Evolutionary conservation across 2,329 filamentous ascomycete species (phyloP), one percentile per base, ranked within the genome.

Genomic region (Cyphellophora europaea): DNA sequence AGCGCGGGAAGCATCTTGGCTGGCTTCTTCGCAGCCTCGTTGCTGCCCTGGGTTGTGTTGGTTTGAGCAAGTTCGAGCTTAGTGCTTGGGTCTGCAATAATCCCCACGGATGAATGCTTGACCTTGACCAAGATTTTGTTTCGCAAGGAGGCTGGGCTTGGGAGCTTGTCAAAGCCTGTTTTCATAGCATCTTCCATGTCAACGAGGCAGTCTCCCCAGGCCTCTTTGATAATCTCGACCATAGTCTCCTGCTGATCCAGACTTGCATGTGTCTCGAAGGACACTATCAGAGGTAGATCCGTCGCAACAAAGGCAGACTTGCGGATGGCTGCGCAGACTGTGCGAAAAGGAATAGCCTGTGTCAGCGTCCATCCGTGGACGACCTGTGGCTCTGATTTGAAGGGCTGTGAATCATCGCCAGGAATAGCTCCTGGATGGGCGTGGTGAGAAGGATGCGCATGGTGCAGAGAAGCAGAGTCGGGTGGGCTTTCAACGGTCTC

Each of bases 151-250:
- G 74, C 74, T 0, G 93, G 77, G 19, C 75, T 71, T 0, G 84
- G 81, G 16, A 89, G 71, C n/a, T 40, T 37, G 6, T 36, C 33
- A 27, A 39, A 41, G 12, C 42, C 76, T 66, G 53, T 74, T 6
- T 32, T 11, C 18, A 13, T 18, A 11, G 19, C 12, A 55, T 47
- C 65, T 63, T 48, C 66, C 61, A 69, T 23, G 62, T 85, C 78
- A 8, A 95, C 67, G 5, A 96, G 67, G 49, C 82, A 62, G 0
- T 74, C 78, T 27, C 71, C 73, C 87, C 88, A 98, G 44, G 84
- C 81, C 47, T 94, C 77, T 45, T 78, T 78, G 82, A 98, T 95
- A 44, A 96, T 93, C 37, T 83, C 74, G 8, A 94, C 88, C 84
- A 96, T 95, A 33, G 82, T 72, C 44, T 86, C 77, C 57, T 98